Conservation (phyloP, 331 rosid species). For the Telfairia occidentalis region DNA sequence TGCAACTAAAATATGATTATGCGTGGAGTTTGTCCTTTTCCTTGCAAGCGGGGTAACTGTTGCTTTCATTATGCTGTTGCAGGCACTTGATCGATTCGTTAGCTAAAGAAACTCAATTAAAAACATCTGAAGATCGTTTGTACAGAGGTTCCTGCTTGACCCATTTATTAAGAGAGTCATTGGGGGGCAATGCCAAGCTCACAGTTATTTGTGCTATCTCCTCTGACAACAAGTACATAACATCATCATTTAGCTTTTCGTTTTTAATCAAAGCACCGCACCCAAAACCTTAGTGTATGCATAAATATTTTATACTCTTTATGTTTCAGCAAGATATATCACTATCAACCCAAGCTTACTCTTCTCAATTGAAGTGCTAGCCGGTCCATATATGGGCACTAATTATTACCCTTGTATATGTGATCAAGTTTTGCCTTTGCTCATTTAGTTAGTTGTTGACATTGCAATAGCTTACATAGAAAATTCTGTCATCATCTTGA, state of each 20-base stretch:
- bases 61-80: constrained; percentile 21
- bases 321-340: background rate
- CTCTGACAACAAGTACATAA: constrained; percentile 56
- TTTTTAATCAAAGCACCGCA: background rate
- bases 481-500: background rate
- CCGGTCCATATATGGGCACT: background rate
- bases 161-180: constrained; percentile 53
- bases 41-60: background rate
- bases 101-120: constrained; percentile 35
- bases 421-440: background rate
- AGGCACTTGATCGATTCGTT: constrained; percentile 66
- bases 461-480: background rate
- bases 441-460: background rate
- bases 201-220: constrained; percentile 70
- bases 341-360: background rate
- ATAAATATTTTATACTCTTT: background rate
- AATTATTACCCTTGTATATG: background rate
- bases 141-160: constrained; percentile 62
- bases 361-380: background rate
- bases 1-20: background rate
- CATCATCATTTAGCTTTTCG: background rate
- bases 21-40: background rate
- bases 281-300: background rate
- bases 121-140: constrained; percentile 36
- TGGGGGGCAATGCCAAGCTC: constrained; percentile 91